Conservation (phyloP, 2,329 filamentous ascomycete species). For the Ramichloridium luteum region DNA sequence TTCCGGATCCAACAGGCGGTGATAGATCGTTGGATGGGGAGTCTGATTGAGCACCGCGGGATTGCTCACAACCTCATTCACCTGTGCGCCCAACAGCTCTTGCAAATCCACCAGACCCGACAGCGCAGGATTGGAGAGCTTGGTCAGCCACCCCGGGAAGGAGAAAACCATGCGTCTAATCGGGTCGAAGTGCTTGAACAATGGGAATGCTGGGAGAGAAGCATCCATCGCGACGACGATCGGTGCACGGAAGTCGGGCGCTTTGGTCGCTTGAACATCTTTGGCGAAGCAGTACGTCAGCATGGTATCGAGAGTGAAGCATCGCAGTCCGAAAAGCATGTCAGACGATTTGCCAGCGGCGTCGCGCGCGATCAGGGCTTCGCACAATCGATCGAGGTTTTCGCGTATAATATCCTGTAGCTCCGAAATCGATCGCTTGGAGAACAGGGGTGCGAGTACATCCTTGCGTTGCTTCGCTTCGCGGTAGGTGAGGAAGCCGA, state of each 20-base stretch:
- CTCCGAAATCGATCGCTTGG: slow-evolving; percentile 26
- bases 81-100: slow-evolving; percentile 23
- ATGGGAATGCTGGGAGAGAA: slow-evolving; percentile 23
- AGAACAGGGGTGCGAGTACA: slow-evolving; percentile 31
- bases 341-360: slow-evolving; percentile 12
- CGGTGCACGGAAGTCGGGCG: slow-evolving; percentile 30
- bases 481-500: slow-evolving; percentile 29
- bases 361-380: slow-evolving; percentile 4
- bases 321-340: slow-evolving; percentile 25
- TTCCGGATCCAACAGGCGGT: slow-evolving; percentile 25
- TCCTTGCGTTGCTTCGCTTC: slow-evolving; percentile 32
- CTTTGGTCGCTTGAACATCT: slow-evolving; percentile 28
- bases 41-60: slow-evolving; percentile 22
- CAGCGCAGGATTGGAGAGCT: slow-evolving; percentile 25
- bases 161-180: slow-evolving; percentile 28
- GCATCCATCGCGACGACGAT: slow-evolving; percentile 33
- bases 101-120: slow-evolving; percentile 29
- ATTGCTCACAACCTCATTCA: slow-evolving; percentile 22
- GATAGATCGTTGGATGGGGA: slow-evolving; percentile 28
- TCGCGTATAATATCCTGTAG: slow-evolving; percentile 27
- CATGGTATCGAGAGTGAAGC: slow-evolving; percentile 29
- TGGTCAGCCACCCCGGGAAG: slow-evolving; percentile 27
- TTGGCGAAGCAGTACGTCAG: slow-evolving; percentile 32
- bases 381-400: slow-evolving; percentile 18
- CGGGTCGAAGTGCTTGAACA: slow-evolving; percentile 30